A percentile compares a stretch with the other conserved stretches of the same genome.
Conservation (phyloP, 2,329 filamentous ascomycete species). For the Fusarium citri region DNA sequence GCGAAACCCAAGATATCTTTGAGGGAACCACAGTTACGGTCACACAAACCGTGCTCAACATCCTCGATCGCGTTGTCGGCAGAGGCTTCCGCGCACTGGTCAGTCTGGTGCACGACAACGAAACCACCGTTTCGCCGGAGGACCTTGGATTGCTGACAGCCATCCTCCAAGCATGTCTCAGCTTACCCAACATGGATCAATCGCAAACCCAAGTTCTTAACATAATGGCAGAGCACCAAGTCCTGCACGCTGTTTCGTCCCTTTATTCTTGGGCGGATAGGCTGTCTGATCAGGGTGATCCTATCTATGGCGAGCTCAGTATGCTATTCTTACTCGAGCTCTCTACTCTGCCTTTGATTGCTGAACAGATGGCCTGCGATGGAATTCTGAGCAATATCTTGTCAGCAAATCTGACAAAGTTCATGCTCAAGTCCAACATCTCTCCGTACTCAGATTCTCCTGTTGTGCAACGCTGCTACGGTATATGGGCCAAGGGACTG, state of each 20-base stretch:
- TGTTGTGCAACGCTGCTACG: constrained; percentile 79
- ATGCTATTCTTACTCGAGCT: constrained; percentile 89
- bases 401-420: constrained; percentile 81
- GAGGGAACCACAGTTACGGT: constrained; percentile 58
- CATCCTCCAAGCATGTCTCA: constrained; percentile 85
- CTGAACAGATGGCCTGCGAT: constrained; percentile 90
- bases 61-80: constrained; percentile 82
- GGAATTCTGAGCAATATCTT: constrained; percentile 83
- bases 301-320: constrained; percentile 92
- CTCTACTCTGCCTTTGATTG: constrained; percentile 81
- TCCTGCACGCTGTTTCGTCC: constrained; percentile 82
- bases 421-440: constrained; percentile 77
- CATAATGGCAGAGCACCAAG: constrained; percentile 76
- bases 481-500: constrained; percentile 89
- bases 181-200: constrained; percentile 79
- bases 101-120: constrained; percentile 81
- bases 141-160: constrained; percentile 91
- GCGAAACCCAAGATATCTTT: constrained; percentile 49
- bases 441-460: constrained; percentile 82
- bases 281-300: constrained; percentile 81
- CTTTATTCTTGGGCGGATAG: constrained; percentile 95
- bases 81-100: constrained; percentile 86
- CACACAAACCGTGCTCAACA: constrained; percentile 76
- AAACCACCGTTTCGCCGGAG: constrained; percentile 71
- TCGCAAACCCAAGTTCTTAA: constrained; percentile 77